Percentiles rank a stretch among this genome's conserved stretches.
Conservation (phyloP, 345 rosid species). For the Zanthoxylum bungeanum region DNA sequence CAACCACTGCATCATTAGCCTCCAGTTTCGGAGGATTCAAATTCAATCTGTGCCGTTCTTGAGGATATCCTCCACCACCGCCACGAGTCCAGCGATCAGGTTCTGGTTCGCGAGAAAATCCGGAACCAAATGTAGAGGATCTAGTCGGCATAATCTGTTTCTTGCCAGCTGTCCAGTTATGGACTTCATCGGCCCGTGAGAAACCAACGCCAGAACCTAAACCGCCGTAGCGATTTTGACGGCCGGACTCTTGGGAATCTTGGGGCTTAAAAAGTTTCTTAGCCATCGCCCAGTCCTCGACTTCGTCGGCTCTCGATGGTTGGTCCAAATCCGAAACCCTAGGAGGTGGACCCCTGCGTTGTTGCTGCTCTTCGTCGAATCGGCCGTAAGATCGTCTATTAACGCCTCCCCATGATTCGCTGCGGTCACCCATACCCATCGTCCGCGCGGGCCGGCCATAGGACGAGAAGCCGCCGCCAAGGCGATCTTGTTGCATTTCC, state of each 20-base stretch:
- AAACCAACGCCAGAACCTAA: slow-evolving; percentile 43
- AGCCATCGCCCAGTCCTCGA: slow-evolving; percentile 75
- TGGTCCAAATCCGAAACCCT: slow-evolving; percentile 85
- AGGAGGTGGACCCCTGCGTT: slow-evolving; percentile 50
- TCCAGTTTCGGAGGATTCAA: slow-evolving; percentile 54
- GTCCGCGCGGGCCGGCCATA: slow-evolving; percentile 51
- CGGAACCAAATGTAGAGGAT: slow-evolving; percentile 63
- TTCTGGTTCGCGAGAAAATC: slow-evolving; percentile 47
- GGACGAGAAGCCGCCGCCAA: slow-evolving; percentile 77
- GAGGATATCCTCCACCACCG: slow-evolving; percentile 37
- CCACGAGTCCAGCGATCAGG: slow-evolving; percentile 73
- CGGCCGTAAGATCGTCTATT: slow-evolving; percentile 69
- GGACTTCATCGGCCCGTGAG: slow-evolving; percentile 84
- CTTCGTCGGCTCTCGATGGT: slow-evolving; percentile 88
- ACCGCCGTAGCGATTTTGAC: slow-evolving; percentile 48
- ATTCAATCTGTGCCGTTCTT: slow-evolving; percentile 75
- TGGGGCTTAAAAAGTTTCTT: slow-evolving; percentile 42
- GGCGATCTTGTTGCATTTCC: slow-evolving; percentile 77
- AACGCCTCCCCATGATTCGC: slow-evolving; percentile 59
- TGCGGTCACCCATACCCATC: slow-evolving; percentile 46
- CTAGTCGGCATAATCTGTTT: slow-evolving; percentile 40
- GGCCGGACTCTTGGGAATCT: slow-evolving; percentile 52
- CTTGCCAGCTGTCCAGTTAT: slow-evolving; percentile 72
- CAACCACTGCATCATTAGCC: slow-evolving; percentile 36
- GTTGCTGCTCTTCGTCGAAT: slow-evolving; percentile 61